Conservation (phyloP, 768 basidiomycete genomes). For the Termitomyces sp. region DNA sequence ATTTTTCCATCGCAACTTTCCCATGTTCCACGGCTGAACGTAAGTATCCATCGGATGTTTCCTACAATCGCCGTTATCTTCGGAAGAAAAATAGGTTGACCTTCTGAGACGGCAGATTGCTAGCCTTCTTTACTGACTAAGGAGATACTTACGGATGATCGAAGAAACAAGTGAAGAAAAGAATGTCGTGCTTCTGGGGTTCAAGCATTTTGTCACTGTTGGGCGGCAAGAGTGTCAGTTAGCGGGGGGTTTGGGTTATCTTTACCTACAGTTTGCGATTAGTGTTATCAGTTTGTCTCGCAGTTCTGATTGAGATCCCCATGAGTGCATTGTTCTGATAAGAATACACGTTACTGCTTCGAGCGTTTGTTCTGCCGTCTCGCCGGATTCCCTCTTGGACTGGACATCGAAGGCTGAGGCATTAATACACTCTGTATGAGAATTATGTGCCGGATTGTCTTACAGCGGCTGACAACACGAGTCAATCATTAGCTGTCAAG, state of each 20-base stretch:
- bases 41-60: background rate
- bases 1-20: background rate
- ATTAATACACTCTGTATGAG: background rate
- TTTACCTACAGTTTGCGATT: background rate
- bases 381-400: background rate
- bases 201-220: background rate
- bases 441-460: background rate
- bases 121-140: background rate
- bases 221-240: background rate
- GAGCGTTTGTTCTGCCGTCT: background rate
- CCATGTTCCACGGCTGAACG: background rate
- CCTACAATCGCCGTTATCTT: background rate
- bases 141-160: background rate
- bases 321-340: background rate
- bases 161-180: background rate
- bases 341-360: background rate
- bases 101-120: background rate
- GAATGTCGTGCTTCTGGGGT: background rate
- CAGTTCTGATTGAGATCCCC: background rate
- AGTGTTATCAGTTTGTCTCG: background rate
- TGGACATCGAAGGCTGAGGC: background rate
- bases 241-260: background rate
- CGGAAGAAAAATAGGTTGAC: background rate
- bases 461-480: background rate
- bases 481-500: background rate